Evolutionary conservation across 768 basidiomycete genomes (phyloP), one percentile per base, ranked within the genome.

Genomic region (Termitomyces eurrhizus): DNA sequence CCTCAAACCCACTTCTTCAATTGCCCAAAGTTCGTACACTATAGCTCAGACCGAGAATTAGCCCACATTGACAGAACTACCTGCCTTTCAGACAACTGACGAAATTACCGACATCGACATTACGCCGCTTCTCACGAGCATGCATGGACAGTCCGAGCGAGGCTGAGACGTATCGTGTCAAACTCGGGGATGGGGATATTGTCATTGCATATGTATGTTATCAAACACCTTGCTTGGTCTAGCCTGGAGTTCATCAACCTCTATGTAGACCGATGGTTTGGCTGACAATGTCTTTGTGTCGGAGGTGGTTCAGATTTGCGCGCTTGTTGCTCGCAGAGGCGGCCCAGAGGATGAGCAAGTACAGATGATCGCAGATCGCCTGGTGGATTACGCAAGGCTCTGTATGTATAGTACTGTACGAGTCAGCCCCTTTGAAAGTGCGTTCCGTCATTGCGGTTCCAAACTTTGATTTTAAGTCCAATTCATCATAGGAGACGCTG

Each of bases 361-460:
- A 2, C 86, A 92, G 67, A 73, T 74, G 14, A 87, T 93, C 71
- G 88, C 92, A 7, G 85, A 92, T 66, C 81, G 85, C 24, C 76
- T 92, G 53, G 84, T 92, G 3, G 80, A 87, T 37, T 88, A 89
- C 66, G 82, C 92, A 3, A 79, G 77, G 61, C 72, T 76, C 32
- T 90, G 88, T 68, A 93, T 93, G 92, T 75, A 73, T 61, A 86
- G 83, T 67, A 82, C 80, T 62, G 78, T 74, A 57, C 76, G 86
- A 65, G 77, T 83, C 35, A 90, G 87, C 70, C 92, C 92, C 2
- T 93, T 93, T 65, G 85, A 90, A 73, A 81, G 88, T 83, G 69
- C 67, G 86, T 75, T 35, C 13, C 7, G 29, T 35, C 41, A 56
- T 58, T 32, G 52, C 7, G 52, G 41, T 51, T 48, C 9, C 11